Evolutionary conservation across 2,329 filamentous ascomycete species (phyloP), one percentile per base, ranked within the genome.

Genomic region (Aspergillus carbonarius): DNA sequence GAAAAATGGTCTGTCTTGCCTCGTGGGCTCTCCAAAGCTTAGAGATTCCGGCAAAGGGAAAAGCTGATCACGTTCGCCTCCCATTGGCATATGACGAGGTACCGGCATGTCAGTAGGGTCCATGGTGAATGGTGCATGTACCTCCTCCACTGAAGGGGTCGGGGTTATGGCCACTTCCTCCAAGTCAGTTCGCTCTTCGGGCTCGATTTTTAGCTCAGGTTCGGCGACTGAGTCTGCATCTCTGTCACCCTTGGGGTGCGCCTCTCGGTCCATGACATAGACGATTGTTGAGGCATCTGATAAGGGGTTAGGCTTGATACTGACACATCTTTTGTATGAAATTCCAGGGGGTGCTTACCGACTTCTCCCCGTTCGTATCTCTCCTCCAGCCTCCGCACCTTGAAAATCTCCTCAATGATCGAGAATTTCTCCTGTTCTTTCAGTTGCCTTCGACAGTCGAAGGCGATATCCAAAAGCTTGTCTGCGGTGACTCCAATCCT

Each of bases 321-420:
- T 49, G 20, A 37, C 15, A 27, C 7, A 27, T 7, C 30, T 10
- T 12, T 17, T 9, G 2, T 17, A 20, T 20, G 39, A 13, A 13
- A 1, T 15, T 4, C 2, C 17, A 37, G 17, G 13, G 15, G 2
- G 49, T 58, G 65, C 72, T 54, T 70, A 77, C 75, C 75, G 55
- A 77, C 70, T 71, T 78, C 76, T 25, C 75, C 71, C 30, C 72
- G 68, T 51, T 77, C 73, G 56, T 70, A 77, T 12, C 74, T 70
- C 61, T 77, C 76, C 60, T 79, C 75, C 64, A 76, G 63, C 58
- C 69, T 72, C 39, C 76, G 68, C 10, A 78, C 74, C 1, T 69
- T 70, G 37, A 77, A 75, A 15, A 79, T 75, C 59, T 79, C 76
- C 23, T 75, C 72, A 17, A 79, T 61, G 39, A 78, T 72, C 10